Evolutionary conservation across 1,284 basidiomycete species (phyloP).

Genomic region (Flammula alnicola): DNA sequence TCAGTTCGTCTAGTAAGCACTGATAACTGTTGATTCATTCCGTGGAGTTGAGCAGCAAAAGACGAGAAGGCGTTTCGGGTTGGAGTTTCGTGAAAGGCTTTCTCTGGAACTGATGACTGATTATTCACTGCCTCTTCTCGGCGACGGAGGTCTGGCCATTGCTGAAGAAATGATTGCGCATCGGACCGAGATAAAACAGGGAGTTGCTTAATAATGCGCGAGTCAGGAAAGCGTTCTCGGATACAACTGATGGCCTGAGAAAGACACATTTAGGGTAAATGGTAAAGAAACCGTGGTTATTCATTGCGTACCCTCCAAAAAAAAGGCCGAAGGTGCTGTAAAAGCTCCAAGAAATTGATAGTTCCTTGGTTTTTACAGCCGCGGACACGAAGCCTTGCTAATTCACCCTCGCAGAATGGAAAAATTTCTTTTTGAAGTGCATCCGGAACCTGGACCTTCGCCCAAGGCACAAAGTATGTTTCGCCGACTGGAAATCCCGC

Average conservation of each 20-base stretch:
- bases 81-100: conserved; percentile 9
- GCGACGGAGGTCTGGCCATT: conserved; percentile 5
- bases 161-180: conserved; percentile 1
- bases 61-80: conserved; percentile 8
- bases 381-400: conserved; percentile 8
- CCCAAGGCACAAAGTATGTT: conserved; percentile 15
- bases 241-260: conserved; percentile 9
- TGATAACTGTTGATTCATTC: conserved; percentile 2
- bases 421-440: conserved; percentile 10
- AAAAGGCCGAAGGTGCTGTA: conserved; percentile 14
- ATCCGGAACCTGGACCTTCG: conserved; percentile 9
- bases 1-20: conserved; percentile 10
- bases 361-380: conserved; percentile 14
- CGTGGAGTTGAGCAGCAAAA: conserved; percentile 3
- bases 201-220: neutral
- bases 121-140: conserved; percentile 2
- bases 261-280: neutral
- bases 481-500: conserved; percentile 17
- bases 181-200: neutral
- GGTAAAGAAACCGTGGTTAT: neutral
- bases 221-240: conserved; percentile 6
- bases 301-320: conserved; percentile 14
- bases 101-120: neutral
- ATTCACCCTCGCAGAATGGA: conserved; percentile 13
- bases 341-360: conserved; percentile 15